Conservation (phyloP, 495 filamentous ascomycete genomes). For the Penicillium macrosclerotiorum region DNA sequence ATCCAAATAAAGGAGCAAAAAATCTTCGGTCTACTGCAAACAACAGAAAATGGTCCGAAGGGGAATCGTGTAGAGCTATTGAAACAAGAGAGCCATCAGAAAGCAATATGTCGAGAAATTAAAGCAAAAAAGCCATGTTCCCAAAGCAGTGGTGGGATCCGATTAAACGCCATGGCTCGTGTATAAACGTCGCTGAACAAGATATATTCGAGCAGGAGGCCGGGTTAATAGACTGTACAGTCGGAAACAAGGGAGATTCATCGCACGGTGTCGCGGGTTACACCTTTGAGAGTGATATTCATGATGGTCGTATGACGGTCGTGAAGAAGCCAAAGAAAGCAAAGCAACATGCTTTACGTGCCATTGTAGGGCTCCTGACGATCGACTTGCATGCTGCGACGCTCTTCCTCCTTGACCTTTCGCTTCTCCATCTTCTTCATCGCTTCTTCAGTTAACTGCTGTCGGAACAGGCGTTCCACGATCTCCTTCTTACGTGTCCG, state of each 20-base stretch:
- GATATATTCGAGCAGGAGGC: neutral
- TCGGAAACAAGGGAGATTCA: neutral
- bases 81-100: conserved; percentile 6
- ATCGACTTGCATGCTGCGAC: conserved; percentile 25
- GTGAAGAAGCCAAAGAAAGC: neutral
- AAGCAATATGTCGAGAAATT: neutral
- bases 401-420: conserved; percentile 52
- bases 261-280: neutral
- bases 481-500: conserved; percentile 80
- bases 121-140: neutral
- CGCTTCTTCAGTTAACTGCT: conserved; percentile 69
- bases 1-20: neutral
- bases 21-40: neutral
- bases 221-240: conserved; percentile 13
- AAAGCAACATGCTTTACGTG: conserved; percentile 10
- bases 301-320: conserved; percentile 17
- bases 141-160: neutral
- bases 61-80: neutral
- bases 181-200: neutral
- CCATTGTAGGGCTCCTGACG: conserved; percentile 8
- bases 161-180: conserved; percentile 9
- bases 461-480: conserved; percentile 66
- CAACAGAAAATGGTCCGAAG: neutral
- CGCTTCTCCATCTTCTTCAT: conserved; percentile 69
- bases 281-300: conserved; percentile 1